Evolutionary conservation across 2,329 filamentous ascomycete species (phyloP), one percentile per base, ranked within the genome.

Genomic region (Beauveria pseudobassiana): DNA sequence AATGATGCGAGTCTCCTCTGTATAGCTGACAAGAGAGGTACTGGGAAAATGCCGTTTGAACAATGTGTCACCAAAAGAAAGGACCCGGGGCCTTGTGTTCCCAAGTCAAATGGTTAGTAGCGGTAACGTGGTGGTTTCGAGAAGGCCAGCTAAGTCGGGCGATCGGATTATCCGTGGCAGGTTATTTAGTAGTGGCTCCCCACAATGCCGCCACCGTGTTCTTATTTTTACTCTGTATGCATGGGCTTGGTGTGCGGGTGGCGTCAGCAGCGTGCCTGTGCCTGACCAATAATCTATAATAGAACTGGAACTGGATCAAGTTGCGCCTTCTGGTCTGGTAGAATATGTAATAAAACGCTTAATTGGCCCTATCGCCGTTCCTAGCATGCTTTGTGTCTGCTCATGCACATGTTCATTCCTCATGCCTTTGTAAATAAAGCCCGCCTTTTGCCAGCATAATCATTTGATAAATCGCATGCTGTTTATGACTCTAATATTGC

Each of bases 201-300:
- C 38, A 59, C 62, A 63, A 63, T 63, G 62, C 62, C 62, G 62
- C 62, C 62, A 63, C 62, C 52, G 62, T 63, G 62, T 63, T 63
- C 62, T 51, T 46, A 60, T 61, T 38, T 38, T 38, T 38, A 14
- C 34, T 38, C 34, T 38, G 5, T 38, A 6, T 34, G 34, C 14
- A 38, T 38, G 34, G 34, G 34, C 34, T 38, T 38, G 34, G 34
- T 38, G 34, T 38, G 34, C 10, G 34, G 34, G 34, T 38, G 34
- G 34, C 34, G 14, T 38, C 34, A 38, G 34, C 34, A 38, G 34
- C 34, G 34, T 38, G 14, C 34, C 34, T 38, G 34, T 38, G 34
- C 34, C 34, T 38, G 34, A 38, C 34, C 34, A 38, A 38, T 38
- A 16, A 38, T 38, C 34, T 38, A 38, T 14, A 38, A 38, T 38